Evolutionary conservation across 179 eudicot genomes (phyloP).

Genomic region (Amaranthus tricolor): DNA sequence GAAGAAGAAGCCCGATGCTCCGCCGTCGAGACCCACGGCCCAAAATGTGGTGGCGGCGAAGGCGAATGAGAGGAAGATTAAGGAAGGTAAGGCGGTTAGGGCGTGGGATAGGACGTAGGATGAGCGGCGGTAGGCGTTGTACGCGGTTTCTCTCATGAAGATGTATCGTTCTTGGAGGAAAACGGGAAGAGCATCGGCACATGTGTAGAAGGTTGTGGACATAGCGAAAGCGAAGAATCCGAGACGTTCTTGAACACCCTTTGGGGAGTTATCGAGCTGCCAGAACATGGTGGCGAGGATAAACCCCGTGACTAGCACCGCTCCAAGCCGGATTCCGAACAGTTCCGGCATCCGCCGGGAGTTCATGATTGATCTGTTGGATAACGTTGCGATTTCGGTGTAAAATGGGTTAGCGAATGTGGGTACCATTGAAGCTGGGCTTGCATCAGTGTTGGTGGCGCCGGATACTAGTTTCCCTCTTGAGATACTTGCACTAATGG

Average conservation of each 20-base stretch:
- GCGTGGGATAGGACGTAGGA: conserved; percentile 58
- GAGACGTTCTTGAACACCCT: conserved; percentile 55
- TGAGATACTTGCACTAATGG: conserved; percentile 60
- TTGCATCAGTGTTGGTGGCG: conserved; percentile 30
- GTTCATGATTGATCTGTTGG: conserved; percentile 47
- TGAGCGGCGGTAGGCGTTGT: conserved; percentile 60
- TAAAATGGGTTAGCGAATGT: conserved; percentile 56
- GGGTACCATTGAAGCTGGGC: conserved; percentile 38
- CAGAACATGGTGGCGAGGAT: conserved; percentile 64
- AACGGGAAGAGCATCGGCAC: conserved; percentile 61
- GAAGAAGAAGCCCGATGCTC: conserved; percentile 45
- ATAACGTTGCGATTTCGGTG: conserved; percentile 41
- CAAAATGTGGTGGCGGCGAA: conserved; percentile 53
- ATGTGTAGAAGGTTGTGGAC: conserved; percentile 68
- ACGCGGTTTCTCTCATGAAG: conserved; percentile 63
- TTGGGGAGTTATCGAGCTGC: conserved; percentile 57
- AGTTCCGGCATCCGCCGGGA: conserved; percentile 55
- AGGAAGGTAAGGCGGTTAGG: conserved; percentile 41
- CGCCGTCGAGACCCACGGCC: conserved; percentile 60
- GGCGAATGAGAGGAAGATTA: conserved; percentile 44
- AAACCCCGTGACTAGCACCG: conserved; percentile 53
- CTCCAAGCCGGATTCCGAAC: conserved; percentile 51
- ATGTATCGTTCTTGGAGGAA: conserved; percentile 61
- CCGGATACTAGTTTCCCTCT: conserved; percentile 66
- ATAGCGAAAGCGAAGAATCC: conserved; percentile 68